These are phyloP conservation scores for Penicillium longicatenatum DNA, from an alignment of 495 filamentous ascomycete genomes.

Conservation along the genomic window DNA sequence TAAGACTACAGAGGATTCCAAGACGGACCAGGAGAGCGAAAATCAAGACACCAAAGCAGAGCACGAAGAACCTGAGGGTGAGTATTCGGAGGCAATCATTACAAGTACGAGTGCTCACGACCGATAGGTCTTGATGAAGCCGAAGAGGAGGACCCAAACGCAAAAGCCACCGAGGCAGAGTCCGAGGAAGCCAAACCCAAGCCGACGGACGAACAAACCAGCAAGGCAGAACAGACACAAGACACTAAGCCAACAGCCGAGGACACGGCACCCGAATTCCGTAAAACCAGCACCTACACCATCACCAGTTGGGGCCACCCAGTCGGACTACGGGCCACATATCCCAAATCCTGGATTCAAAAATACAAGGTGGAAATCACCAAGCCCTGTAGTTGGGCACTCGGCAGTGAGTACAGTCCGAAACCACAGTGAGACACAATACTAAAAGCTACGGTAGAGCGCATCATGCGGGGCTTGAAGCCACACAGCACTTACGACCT, in stretches of 20 bases:
- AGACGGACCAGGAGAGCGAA: not conserved
- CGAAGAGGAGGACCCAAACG: slow-evolving; percentile 3
- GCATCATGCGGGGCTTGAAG: slow-evolving; percentile 18
- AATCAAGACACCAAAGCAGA: not conserved
- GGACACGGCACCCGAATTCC: slow-evolving; percentile 1
- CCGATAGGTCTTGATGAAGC: not conserved
- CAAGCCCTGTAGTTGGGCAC: slow-evolving; percentile 12
- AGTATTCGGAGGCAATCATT: not conserved
- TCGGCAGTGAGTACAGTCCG: slow-evolving; percentile 8
- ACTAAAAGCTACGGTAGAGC: slow-evolving; percentile 6
- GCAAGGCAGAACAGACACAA: not conserved
- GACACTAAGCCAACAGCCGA: not conserved
- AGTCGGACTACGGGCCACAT: slow-evolving; percentile 6
- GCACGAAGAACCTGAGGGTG: not conserved
- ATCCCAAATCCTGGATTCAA: slow-evolving; percentile 14
- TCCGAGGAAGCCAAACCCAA: not conserved
- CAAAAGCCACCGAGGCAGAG: slow-evolving; percentile 1
- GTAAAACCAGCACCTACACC: slow-evolving; percentile 8
- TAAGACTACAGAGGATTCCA: not conserved
- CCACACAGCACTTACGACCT: slow-evolving; percentile 13
- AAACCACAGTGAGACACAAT: not conserved
- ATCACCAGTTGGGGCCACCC: slow-evolving; percentile 14
- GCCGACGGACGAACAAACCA: not conserved
- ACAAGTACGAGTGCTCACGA: not conserved
- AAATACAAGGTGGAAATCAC: slow-evolving; percentile 17